phyloP scores from a whole-genome alignment of 192 early-diverging fungal species.

The Coemansia sp. region DNA sequence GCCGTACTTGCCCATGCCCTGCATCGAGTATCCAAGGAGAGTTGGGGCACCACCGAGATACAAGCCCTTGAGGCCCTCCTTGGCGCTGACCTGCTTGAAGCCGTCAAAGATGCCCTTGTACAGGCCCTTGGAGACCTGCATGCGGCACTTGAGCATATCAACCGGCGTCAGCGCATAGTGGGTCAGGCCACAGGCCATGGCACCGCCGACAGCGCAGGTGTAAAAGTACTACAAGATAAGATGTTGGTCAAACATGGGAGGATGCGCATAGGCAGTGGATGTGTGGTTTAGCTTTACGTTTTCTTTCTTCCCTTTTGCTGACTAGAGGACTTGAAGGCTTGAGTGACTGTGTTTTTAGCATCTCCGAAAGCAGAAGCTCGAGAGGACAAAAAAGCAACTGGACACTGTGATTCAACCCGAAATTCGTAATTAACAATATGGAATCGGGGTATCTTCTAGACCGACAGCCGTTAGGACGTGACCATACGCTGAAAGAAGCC shows the following conservation, averaged over 20 bases:
- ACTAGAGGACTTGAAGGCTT: no score
- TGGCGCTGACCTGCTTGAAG: conserved; percentile 56
- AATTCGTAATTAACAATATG: no score
- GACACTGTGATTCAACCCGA: no score
- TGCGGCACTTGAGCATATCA: conserved; percentile 61
- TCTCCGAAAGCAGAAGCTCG: not conserved
- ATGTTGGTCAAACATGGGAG: not conserved
- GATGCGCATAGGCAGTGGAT: not conserved
- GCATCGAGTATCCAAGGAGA: conserved; percentile 78
- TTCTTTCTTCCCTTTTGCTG: no score
- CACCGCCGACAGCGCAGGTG: conserved; percentile 64
- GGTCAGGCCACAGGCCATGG: conserved; percentile 67
- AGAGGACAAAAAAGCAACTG: no score
- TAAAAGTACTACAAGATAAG: conserved; percentile 56
- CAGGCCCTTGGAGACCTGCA: conserved; percentile 58
- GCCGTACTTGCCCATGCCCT: conserved; percentile 88
- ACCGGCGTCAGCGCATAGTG: conserved; percentile 63
- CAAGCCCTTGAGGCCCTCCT: conserved; percentile 71
- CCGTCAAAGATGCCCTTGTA: conserved; percentile 59
- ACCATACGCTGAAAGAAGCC: no score
- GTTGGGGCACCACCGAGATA: conserved; percentile 80
- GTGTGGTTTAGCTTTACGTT: no score
- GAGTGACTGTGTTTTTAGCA: no score
- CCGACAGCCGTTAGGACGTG: no score
- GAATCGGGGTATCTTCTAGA: no score